Evolutionary conservation across 2,329 filamentous ascomycete genomes (phyloP), one percentile per base, ranked within the genome.

Genomic region (Fusarium illudens): DNA sequence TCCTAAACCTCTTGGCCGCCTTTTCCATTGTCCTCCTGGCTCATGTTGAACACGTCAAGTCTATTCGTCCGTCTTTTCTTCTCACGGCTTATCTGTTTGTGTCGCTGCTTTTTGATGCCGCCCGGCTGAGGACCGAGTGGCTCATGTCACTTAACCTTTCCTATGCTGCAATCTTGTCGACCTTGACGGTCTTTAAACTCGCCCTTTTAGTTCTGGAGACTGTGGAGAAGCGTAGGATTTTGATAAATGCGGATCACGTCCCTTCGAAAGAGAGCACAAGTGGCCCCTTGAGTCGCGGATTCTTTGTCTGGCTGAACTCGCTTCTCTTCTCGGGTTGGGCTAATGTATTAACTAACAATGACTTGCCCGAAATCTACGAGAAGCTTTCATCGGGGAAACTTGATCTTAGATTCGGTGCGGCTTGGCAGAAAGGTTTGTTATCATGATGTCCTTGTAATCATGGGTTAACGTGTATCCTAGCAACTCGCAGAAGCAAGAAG

Each of bases 181-280:
- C 62, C 0, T 75, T 74, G 0, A 33, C 74, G 1, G 58, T 58
- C 1, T 39, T 72, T 6, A 78, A 78, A 4, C 22, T 77, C 2
- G 66, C 53, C 0, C 37, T 79, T 1, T 51, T 78, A 2, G 53
- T 70, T 3, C 57, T 78, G 0, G 76, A 78, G 29, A 74, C 72
- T 1, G 58, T 77, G 0, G 77, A 79, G 55, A 79, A 78, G 62
- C 71, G 75, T 8, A 60, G 36, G 7, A 76, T 78, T 1, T 51
- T 79, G 20, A 64, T 78, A 4, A 75, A 83, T 6, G 73, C 85
- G 4, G 83, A 80, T 48, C 73, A 75, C 1, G 64, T 71, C 3
- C 80, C 78, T 39, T 84, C 85, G 1, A 81, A 79, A 0, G 87
- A 89, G 69, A 81, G 81, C 4, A 86, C 82, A 3, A 84, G 81